These are phyloP conservation scores for Ploettnerulaceae sp. DNA, from an alignment of 2,329 filamentous ascomycete genomes.

Conservation along the genomic window DNA sequence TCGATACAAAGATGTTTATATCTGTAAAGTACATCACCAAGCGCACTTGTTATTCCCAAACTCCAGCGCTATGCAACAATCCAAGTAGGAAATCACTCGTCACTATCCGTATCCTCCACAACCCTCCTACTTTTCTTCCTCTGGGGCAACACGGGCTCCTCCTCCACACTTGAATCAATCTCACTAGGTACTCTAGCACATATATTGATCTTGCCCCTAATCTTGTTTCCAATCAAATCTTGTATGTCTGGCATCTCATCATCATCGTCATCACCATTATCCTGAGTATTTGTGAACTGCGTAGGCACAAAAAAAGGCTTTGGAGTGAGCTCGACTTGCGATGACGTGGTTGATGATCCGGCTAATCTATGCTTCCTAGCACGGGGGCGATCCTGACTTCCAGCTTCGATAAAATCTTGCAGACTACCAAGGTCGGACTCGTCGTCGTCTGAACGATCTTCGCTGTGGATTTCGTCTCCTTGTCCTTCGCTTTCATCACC, in stretches of 20 bases:
- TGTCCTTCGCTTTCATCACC: constrained; percentile 18
- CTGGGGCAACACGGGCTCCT: not conserved
- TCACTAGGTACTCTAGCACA: not conserved
- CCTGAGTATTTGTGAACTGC: not conserved
- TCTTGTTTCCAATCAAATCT: not conserved
- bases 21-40: too few relatives aligned
- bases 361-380: not conserved
- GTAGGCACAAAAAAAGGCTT: not conserved
- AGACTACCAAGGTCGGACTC: not conserved
- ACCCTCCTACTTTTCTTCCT: not conserved
- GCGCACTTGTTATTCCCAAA: too few relatives aligned
- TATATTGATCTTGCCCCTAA: not conserved
- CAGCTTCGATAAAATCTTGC: not conserved
- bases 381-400: not conserved
- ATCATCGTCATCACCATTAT: not conserved
- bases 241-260: not conserved
- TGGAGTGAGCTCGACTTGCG: not conserved
- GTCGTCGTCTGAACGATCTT: constrained; percentile 39
- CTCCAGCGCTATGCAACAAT: not conserved
- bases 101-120: not conserved
- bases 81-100: not conserved
- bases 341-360: not conserved
- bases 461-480: constrained; percentile 36
- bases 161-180: not conserved
- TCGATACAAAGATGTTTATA: not conserved